A percentile compares a stretch with the other conserved stretches of the same genome.
phyloP scores from a whole-genome alignment of 2,329 filamentous ascomycete species.

The Scedosporium dehoogii region DNA sequence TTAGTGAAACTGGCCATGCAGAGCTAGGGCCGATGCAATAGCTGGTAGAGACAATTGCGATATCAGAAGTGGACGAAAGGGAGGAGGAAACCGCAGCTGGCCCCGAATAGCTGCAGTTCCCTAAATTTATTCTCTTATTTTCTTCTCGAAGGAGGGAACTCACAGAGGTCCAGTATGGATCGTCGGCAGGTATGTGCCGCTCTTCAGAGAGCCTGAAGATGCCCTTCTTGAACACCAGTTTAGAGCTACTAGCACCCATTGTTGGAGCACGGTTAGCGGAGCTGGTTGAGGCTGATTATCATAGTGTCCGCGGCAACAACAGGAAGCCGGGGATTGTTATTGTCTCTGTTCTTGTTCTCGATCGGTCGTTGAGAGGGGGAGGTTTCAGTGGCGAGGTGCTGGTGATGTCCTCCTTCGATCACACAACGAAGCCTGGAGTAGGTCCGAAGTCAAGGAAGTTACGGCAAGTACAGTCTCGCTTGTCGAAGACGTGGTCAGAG shows the following conservation, averaged over 20 bases:
- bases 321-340: background rate
- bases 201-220: conserved; percentile 96
- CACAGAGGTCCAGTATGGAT: conserved; percentile 88
- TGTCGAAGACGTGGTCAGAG: background rate
- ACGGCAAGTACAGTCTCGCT: background rate
- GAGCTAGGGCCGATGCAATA: background rate
- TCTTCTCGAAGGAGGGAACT: conserved; percentile 21
- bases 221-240: conserved; percentile 96
- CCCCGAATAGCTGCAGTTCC: background rate
- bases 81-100: conserved; percentile 6
- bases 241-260: conserved; percentile 98
- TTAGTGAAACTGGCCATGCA: background rate
- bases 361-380: background rate
- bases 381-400: background rate
- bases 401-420: background rate
- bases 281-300: conserved; percentile 1
- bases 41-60: background rate
- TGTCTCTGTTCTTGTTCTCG: background rate
- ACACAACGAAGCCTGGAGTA: no score
- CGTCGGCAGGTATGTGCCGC: conserved; percentile 74
- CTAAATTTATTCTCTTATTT: background rate
- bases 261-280: background rate
- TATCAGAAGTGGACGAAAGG: background rate
- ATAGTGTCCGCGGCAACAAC: background rate
- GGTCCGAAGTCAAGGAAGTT: background rate